Conservation (phyloP, 1,284 basidiomycete species). For the Takashimella tepidaria region DNA sequence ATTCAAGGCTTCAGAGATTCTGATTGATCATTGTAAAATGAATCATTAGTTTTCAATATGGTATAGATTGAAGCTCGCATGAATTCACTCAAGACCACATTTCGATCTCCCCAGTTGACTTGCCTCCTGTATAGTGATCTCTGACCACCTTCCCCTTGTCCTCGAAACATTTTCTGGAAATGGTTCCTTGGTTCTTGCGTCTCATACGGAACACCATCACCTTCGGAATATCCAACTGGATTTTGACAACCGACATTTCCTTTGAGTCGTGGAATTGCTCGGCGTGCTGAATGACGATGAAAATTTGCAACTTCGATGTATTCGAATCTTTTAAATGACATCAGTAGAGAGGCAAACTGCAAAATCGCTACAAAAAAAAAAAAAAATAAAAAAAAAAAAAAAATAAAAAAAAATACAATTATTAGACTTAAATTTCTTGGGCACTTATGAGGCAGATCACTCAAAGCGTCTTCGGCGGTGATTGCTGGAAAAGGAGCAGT, state of each 20-base stretch:
- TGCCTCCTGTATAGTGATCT: conserved; percentile 20
- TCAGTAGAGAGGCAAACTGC: not conserved
- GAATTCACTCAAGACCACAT: conserved; percentile 17
- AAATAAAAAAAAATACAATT: too few species aligned
- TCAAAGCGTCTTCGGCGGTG: conserved; percentile 23
- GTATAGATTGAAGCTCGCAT: too few species aligned
- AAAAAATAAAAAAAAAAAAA: not conserved
- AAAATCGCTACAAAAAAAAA: too few species aligned
- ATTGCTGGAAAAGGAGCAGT: conserved; percentile 18
- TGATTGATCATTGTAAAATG: too few species aligned
- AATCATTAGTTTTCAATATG: too few species aligned
- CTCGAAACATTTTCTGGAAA: conserved; percentile 14
- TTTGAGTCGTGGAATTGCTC: too few species aligned
- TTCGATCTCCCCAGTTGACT: conserved; percentile 5
- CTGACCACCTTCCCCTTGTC: not conserved
- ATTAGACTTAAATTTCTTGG: conserved; percentile 9
- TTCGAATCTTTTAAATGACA: not conserved
- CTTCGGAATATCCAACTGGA: too few species aligned
- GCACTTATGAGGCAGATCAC: conserved; percentile 32
- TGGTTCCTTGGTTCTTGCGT: conserved; percentile 8
- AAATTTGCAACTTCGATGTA: conserved; percentile 2
- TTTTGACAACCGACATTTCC: too few species aligned
- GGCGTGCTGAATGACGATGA: not conserved
- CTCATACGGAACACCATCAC: too few species aligned
- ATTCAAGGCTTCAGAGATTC: too few species aligned